phyloP scores from a whole-genome alignment of 257 asterid species.

The Jaltomata sinuosa region DNA sequence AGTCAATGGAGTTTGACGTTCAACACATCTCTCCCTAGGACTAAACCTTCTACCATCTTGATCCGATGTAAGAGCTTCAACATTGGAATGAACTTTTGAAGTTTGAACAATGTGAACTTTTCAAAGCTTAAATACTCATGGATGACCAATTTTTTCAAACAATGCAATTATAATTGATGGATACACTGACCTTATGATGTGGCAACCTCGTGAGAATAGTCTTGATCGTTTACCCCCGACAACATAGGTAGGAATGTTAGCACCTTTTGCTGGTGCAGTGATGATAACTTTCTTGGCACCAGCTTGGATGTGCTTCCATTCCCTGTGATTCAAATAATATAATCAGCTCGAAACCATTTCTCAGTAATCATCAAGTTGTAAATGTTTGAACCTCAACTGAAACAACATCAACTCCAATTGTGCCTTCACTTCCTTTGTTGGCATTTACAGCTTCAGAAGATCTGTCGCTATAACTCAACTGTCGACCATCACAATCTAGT shows the following conservation, averaged over 20 bases:
- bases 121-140: not conserved
- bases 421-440: too few species aligned
- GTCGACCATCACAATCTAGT: too few species aligned
- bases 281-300: constrained; percentile 93
- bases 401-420: too few species aligned
- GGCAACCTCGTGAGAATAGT: constrained; percentile 62
- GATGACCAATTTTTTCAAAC: not conserved
- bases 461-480: too few species aligned
- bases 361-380: not conserved
- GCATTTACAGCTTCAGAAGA: too few species aligned
- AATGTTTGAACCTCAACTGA: too few species aligned
- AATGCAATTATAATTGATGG: not conserved
- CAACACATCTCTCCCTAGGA: too few species aligned
- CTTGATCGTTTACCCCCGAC: constrained; percentile 82
- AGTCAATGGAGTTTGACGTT: too few species aligned
- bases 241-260: constrained; percentile 82
- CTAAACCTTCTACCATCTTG: too few species aligned
- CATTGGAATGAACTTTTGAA: not conserved
- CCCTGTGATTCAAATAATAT: constrained; percentile 34
- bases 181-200: constrained; percentile 54
- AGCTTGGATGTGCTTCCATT: constrained; percentile 92
- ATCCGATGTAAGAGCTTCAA: too few species aligned
- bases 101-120: not conserved
- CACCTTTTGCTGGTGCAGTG: constrained; percentile 93
- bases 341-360: not conserved